A percentile compares a stretch with the other conserved stretches of the same genome.
These are phyloP conservation scores for Saccharomyces hybrid DNA, from an alignment of 1,139 yeast genomes.

Conservation along the genomic window DNA sequence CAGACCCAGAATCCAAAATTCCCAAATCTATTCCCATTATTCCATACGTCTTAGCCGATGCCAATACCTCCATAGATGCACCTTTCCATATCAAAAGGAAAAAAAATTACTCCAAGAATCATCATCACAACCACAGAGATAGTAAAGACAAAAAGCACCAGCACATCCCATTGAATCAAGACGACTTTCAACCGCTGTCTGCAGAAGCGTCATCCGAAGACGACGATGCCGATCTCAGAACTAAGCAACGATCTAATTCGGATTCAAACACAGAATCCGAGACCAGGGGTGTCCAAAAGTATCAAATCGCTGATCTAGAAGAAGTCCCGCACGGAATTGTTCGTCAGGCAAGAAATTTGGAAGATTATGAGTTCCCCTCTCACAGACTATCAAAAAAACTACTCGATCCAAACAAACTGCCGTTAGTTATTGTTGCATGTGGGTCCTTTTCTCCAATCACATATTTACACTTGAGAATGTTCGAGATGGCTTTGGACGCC, in stretches of 20 bases:
- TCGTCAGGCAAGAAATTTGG: conserved; percentile 69
- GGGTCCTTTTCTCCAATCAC: conserved; percentile 96
- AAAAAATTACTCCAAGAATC: not conserved
- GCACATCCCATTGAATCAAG: conserved; percentile 39
- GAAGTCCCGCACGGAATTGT: conserved; percentile 93
- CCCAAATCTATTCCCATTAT: conserved; percentile 70
- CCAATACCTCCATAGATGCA: conserved; percentile 62
- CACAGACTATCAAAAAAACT: conserved; percentile 72
- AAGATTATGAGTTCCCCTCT: conserved; percentile 70
- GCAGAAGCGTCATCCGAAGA: conserved; percentile 36
- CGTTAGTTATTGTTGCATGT: conserved; percentile 91
- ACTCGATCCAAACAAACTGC: conserved; percentile 70
- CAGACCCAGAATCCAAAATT: conserved; percentile 62
- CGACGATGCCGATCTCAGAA: conserved; percentile 11
- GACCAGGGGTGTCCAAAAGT: conserved; percentile 44
- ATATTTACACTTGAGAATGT: conserved; percentile 89
- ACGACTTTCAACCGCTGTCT: conserved; percentile 40
- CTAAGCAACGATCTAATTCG: conserved; percentile 3
- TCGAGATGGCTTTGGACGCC: conserved; percentile 97
- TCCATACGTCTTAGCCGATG: conserved; percentile 70
- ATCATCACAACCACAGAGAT: not conserved
- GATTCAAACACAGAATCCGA: conserved; percentile 4
- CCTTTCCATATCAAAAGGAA: conserved; percentile 37
- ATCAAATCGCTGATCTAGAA: conserved; percentile 85
- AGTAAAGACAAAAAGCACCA: conserved; percentile 10